Evolutionary conservation across 2,329 filamentous ascomycete species (phyloP).

Genomic region (Didymella sp.): DNA sequence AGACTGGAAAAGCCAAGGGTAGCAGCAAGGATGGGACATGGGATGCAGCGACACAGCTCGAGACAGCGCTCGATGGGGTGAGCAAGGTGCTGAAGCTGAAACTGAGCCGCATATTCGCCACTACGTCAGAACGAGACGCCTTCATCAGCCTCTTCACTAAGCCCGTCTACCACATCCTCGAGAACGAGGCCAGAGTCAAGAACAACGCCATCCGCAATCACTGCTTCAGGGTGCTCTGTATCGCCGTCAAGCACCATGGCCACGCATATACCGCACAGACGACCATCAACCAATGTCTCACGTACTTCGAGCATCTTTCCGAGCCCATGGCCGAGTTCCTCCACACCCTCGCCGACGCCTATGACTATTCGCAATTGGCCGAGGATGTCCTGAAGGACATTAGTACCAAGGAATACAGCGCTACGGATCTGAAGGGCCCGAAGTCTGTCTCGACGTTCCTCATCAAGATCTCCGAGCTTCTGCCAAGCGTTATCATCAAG

Average conservation of each 20-base stretch:
- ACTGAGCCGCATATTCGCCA: conserved; percentile 90
- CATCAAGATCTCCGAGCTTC: conserved; percentile 88
- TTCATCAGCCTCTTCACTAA: conserved; percentile 92
- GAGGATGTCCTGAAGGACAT: conserved; percentile 94
- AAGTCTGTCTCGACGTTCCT: conserved; percentile 97
- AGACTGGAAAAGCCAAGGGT: conserved; percentile 72
- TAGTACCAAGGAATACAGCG: conserved; percentile 97
- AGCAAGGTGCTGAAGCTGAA: conserved; percentile 95
- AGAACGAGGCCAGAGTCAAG: conserved; percentile 93
- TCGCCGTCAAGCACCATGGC: conserved; percentile 96
- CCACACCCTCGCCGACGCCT: conserved; percentile 94
- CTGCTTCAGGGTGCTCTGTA: conserved; percentile 94
- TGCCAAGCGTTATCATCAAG: conserved; percentile 91
- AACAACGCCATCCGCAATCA: conserved; percentile 91
- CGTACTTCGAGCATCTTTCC: conserved; percentile 98
- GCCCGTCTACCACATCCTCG: conserved; percentile 90
- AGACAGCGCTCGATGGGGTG: conserved; percentile 90
- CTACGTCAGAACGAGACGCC: conserved; percentile 93
- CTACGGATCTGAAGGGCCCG: conserved; percentile 91
- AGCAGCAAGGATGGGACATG: conserved; percentile 74
- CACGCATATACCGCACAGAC: conserved; percentile 97
- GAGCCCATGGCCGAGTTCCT: conserved; percentile 99
- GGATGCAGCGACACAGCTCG: conserved; percentile 89
- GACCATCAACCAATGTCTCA: conserved; percentile 95
- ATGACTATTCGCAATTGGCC: conserved; percentile 93